Percentiles rank a stretch among this genome's conserved stretches.
Evolutionary conservation across 1,284 basidiomycete genomes (phyloP).

Genomic region (Apiotrichum siamense): DNA sequence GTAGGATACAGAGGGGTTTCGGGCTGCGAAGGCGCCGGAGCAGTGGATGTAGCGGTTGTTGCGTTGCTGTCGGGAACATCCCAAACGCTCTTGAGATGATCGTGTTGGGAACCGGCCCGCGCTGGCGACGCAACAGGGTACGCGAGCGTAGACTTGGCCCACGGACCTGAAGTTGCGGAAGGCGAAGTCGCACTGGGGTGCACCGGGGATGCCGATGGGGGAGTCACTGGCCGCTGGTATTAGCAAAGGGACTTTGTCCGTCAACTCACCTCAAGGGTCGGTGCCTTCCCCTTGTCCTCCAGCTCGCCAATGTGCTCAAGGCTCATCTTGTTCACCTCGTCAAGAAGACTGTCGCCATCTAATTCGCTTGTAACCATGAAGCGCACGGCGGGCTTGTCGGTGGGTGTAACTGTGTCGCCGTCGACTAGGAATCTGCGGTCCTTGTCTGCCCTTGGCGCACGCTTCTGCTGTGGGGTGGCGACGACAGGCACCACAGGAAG

Average conservation of each 20-base stretch:
- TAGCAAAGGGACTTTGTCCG: not conserved
- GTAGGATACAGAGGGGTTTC: conserved; percentile 38
- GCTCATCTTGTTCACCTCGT: conserved; percentile 48
- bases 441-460: not conserved
- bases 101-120: conserved; percentile 27
- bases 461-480: not conserved
- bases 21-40: conserved; percentile 12
- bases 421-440: not conserved
- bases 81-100: conserved; percentile 40
- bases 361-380: conserved; percentile 48
- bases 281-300: conserved; percentile 19
- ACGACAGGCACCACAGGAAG: too few relatives aligned
- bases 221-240: conserved; percentile 29
- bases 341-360: conserved; percentile 44
- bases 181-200: conserved; percentile 22
- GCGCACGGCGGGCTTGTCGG: conserved; percentile 18
- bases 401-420: not conserved
- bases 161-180: conserved; percentile 12
- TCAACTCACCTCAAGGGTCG: conserved; percentile 22
- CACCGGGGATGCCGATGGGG: conserved; percentile 12
- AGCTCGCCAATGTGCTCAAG: conserved; percentile 40
- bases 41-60: conserved; percentile 2
- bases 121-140: conserved; percentile 25
- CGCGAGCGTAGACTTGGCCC: conserved; percentile 27
- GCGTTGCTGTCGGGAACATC: conserved; percentile 15